Base-by-base conservation (phyloP, 208 protist genomes). In the Wallacemonas sp. region DNA sequence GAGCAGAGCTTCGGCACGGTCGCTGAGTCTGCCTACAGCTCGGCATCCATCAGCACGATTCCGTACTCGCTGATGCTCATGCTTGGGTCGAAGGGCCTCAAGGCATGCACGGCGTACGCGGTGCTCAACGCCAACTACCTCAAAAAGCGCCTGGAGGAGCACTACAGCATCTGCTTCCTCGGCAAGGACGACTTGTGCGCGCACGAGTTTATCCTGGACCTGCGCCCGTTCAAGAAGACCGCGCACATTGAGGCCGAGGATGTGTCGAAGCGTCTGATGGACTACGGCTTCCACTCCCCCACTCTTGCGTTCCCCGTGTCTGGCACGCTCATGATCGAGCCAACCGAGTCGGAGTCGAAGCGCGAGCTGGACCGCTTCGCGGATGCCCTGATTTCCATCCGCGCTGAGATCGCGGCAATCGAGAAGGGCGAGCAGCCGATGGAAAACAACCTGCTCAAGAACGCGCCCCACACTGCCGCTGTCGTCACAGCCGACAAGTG, bases 101-200 rank as follows among this genome's bases (percentile, higher is more conserved):
- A 89, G 63, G 87, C 82, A 26, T 96, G 96, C 65, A 97, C 96
- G 32, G 77, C 96, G 69, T 83, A 98, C 49, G 97, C 98, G 5
- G 96, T 99, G 43, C 83, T 99, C 16, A 99, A 98, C 71, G 98
- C 98, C 5, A 99, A 99, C 80, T 99, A 99, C 83, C 96, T 99
- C 60, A 94, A 92, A 30, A 83, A 87, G 55, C 81, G 92, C 19
- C 87, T 99, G 26, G 80, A 97, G 70, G 81, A 84, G 33, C 81
- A 99, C 74, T 99, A 98, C 78, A 61, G 78, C 16, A 96, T 99
- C 64, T 81, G 98, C 27, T 99, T 98, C 80, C 87, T 80, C 0
- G 87, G 81, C 62, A 76, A 80, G 65, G 56, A 85, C 16, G 92
- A 95, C 60, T 61, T 78, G 47, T 89, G 84, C 61, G 98, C 96